A percentile compares a stretch with the other conserved stretches of the same genome.
These are phyloP conservation scores for Sclerotinia subarctica DNA, from an alignment of 2,329 filamentous ascomycete genomes.

Conservation along the genomic window DNA sequence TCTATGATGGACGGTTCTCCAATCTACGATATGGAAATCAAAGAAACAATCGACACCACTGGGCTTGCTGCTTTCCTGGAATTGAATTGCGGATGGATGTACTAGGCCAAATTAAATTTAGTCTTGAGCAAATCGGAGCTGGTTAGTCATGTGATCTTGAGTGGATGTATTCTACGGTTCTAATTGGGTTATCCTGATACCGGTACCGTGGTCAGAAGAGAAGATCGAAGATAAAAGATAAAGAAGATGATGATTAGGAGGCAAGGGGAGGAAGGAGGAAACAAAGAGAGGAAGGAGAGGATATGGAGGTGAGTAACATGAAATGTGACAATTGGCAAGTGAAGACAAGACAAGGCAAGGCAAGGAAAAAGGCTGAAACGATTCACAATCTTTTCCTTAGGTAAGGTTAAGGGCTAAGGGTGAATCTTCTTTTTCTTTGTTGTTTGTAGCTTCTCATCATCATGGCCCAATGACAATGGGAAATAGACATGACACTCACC, in stretches of 20 bases:
- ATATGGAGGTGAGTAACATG: too few species aligned
- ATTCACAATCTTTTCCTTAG: background rate
- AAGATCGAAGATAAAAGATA: background rate
- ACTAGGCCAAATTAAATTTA: background rate
- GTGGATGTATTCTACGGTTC: background rate
- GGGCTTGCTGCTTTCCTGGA: conserved; percentile 12
- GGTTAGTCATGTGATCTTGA: background rate
- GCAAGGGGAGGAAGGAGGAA: background rate
- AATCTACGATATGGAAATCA: conserved; percentile 15
- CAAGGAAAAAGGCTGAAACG: background rate
- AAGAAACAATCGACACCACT: conserved; percentile 19
- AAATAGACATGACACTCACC: too few species aligned
- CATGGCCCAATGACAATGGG: too few species aligned
- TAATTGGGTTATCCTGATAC: background rate
- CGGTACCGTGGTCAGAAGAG: background rate
- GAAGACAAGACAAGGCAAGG: too few species aligned
- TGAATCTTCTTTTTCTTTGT: background rate
- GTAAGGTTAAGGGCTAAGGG: too few species aligned
- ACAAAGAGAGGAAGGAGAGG: background rate
- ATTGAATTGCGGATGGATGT: background rate
- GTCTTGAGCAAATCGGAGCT: background rate
- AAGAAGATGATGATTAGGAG: background rate
- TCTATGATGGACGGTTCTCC: background rate
- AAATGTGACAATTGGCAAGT: too few species aligned
- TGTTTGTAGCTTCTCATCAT: background rate